These are phyloP conservation scores for Blastomyces percursus DNA, from an alignment of 2,329 filamentous ascomycete genomes.

Conservation along the genomic window DNA sequence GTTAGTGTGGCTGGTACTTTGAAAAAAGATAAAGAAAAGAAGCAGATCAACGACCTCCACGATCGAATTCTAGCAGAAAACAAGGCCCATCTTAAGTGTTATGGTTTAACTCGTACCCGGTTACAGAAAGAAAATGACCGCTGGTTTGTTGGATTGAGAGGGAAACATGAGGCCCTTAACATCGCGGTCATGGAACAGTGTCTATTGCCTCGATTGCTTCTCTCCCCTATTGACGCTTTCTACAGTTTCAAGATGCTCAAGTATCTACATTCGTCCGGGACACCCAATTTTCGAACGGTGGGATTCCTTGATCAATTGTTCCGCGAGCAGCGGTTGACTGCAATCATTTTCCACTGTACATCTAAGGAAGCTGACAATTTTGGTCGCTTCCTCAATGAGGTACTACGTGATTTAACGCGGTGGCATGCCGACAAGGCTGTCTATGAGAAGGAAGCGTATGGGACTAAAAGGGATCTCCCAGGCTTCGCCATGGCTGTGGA, in stretches of 20 bases:
- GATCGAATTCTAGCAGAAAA: slow-evolving; percentile 63
- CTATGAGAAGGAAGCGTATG: slow-evolving; percentile 76
- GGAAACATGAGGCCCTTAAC: slow-evolving; percentile 57
- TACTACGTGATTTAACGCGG: slow-evolving; percentile 64
- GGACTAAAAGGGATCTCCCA: slow-evolving; percentile 51
- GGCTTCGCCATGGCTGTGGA: slow-evolving; percentile 71
- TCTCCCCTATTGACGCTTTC: slow-evolving; percentile 79
- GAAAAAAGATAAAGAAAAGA: slow-evolving; percentile 59
- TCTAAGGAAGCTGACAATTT: slow-evolving; percentile 85
- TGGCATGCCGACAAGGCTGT: slow-evolving; percentile 71
- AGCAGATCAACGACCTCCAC: slow-evolving; percentile 56
- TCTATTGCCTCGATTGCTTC: slow-evolving; percentile 72
- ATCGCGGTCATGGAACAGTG: slow-evolving; percentile 78
- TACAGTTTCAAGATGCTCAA: slow-evolving; percentile 80
- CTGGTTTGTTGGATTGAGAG: slow-evolving; percentile 62
- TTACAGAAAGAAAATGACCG: slow-evolving; percentile 63
- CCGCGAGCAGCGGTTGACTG: slow-evolving; percentile 65
- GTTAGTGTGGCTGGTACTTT: slow-evolving; percentile 54
- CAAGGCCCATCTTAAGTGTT: slow-evolving; percentile 56
- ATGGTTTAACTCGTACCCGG: slow-evolving; percentile 55
- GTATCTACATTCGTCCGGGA: slow-evolving; percentile 72
- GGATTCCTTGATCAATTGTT: slow-evolving; percentile 77
- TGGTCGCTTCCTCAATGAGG: slow-evolving; percentile 77
- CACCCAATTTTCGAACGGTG: slow-evolving; percentile 77
- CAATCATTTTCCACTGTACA: slow-evolving; percentile 79